A percentile compares a stretch with the other conserved stretches of the same genome.
These are phyloP conservation scores for Linum lewisii DNA, from an alignment of 345 rosid genomes.

Conservation along the genomic window DNA sequence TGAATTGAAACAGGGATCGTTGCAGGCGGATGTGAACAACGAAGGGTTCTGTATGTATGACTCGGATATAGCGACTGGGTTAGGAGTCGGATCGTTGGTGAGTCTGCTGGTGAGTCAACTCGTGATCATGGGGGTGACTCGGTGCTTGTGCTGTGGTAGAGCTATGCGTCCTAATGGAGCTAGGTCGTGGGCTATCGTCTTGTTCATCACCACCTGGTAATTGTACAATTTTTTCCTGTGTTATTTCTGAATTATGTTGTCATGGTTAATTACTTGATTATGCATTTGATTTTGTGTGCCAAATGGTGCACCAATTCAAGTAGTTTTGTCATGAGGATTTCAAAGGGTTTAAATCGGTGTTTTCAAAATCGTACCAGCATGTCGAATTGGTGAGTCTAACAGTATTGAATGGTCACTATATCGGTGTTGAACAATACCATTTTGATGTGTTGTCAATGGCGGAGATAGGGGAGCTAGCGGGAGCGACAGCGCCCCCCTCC, in stretches of 20 bases:
- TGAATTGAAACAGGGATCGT: slow-evolving; percentile 23
- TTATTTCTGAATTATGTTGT: not conserved
- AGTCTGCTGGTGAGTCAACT: slow-evolving; percentile 58
- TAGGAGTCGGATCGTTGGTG: slow-evolving; percentile 61
- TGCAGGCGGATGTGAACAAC: slow-evolving; percentile 8
- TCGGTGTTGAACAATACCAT: too few species aligned
- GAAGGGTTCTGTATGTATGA: slow-evolving; percentile 56
- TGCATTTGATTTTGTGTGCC: slow-evolving; percentile 1
- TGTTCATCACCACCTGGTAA: slow-evolving; percentile 82
- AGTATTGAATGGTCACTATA: too few species aligned
- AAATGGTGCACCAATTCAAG: too few species aligned
- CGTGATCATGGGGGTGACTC: slow-evolving; percentile 50
- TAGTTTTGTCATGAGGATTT: too few species aligned
- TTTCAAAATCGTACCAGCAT: too few species aligned
- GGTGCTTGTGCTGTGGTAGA: slow-evolving; percentile 80
- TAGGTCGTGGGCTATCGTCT: slow-evolving; percentile 63
- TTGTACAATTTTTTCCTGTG: not conserved
- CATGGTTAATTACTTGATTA: not conserved
- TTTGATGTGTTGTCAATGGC: too few species aligned
- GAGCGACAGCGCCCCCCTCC: too few species aligned
- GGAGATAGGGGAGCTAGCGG: too few species aligned
- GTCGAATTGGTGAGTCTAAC: too few species aligned
- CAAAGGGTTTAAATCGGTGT: too few species aligned
- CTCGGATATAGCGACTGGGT: slow-evolving; percentile 68
- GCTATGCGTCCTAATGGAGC: slow-evolving; percentile 68